Base-by-base conservation (phyloP, 1,284 basidiomycete genomes). In the Sanguinoderma infundibulare region DNA sequence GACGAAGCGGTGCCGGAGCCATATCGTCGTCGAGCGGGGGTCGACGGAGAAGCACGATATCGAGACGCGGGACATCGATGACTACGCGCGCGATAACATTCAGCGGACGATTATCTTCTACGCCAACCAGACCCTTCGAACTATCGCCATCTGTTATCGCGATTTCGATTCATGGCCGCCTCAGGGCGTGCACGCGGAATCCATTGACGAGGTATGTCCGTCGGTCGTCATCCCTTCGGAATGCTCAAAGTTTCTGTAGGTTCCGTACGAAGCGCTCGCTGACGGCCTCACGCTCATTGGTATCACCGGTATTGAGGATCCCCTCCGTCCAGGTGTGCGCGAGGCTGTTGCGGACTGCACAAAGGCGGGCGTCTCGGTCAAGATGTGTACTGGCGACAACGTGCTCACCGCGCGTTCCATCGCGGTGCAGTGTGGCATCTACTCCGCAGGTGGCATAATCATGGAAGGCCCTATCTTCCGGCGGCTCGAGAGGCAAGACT, bases 381-480 rank as follows among this genome's bases (percentile, higher is more conserved):
- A 98, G 81, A 99, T 99, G 96, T 98, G 95, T 76, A 98, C 97
- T 0, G 97, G 96, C 73, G 97, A 99, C 78, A 99, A 98, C 69
- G 93, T 96, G 53, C 84, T 98, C 49, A 97, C 95, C 7, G 94
- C 94, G 44, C 87, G 93, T 26, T 98, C 96, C 7, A 99, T 99
- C 70, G 96, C 97, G 38, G 84, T 85, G 7, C 97, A 98, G 73
- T 98, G 96, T 73, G 95, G 96, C 46, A 98, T 98, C 74, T 98
- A 92, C 77, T 92, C 90, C 7, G 78, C 90, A 1, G 96, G 95
- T 38, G 96, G 96, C 51, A 87, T 98, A 69, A 92, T 98, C 76
- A 98, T 98, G 93, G 96, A 99, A 73, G 97, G 97, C 0, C 96
- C 96, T 1, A 78, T 85, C 5, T 92, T 92, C 77, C 81, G 90